Base-by-base conservation (phyloP, 1,284 basidiomycete species). In the Moniliella sp. region DNA sequence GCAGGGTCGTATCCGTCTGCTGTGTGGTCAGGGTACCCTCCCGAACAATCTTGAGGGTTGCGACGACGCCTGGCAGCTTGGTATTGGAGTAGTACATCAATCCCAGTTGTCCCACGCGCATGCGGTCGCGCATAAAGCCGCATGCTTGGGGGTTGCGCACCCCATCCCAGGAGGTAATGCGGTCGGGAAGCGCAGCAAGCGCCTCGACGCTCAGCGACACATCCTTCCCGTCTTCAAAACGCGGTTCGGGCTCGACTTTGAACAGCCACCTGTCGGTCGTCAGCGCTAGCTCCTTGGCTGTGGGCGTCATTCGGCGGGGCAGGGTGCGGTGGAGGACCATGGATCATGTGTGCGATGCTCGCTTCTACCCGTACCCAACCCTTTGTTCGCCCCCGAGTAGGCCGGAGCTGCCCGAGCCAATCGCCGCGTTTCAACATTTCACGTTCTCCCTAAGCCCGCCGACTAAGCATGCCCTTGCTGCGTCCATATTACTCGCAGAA, bases 121-220 rank as follows among this genome's bases (percentile, higher is more conserved):
- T 94, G 42, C 61, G 47, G 0, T 51, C 46, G 57, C 77, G 78
- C 78, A 94, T 84, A 38, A 84, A 65, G 48, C 83, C 84, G 49
- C 78, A 73, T 1, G 86, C 88, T 62, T 88, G 78, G 45, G 80
- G 78, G 55, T 82, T 91, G 26, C 86, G 50, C 13, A 84, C 76
- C 34, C 84, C 84, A 52, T 91, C 84, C 84, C 84, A 91, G 12
- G 75, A 67, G 0, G 82, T 82, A n/a, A n/a, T n/a, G n/a, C n/a
- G n/a, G 5, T 69, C 73, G 27, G 37, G 28, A 17, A 34, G 34
- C 9, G 36, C 31, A 9, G 37, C 33, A 18, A 57, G 40, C 15
- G 39, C 35, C 34, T 54, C 48, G 18, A 51, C 36, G 28, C 48
- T 48, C 30, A 56, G 57, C 5, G 50, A 37, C 3, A 58, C 48